phyloP scores from a whole-genome alignment of 352 stramenopile genomes.

The Elongisporangium prolatum region DNA sequence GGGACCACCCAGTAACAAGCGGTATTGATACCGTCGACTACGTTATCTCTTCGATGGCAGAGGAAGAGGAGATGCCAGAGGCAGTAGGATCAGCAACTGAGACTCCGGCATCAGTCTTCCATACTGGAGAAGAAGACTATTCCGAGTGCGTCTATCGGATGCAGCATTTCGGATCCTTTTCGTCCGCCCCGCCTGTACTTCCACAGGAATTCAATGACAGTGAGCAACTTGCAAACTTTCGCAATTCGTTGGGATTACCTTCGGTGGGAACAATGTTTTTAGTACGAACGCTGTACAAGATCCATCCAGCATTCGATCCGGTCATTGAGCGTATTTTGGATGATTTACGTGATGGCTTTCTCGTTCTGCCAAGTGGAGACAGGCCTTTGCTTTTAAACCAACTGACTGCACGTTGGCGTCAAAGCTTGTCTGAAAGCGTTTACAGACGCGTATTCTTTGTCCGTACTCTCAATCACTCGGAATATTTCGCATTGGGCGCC shows the following conservation, averaged over 20 bases:
- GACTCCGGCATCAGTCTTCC: not conserved
- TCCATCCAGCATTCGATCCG: constrained; percentile 56
- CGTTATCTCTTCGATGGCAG: constrained; percentile 49
- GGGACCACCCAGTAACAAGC: constrained; percentile 56
- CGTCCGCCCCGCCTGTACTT: constrained; percentile 13
- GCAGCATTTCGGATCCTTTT: constrained; percentile 47
- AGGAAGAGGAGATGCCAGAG: constrained; percentile 11
- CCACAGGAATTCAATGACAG: not conserved
- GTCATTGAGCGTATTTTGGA: constrained; percentile 36
- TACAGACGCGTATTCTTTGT: constrained; percentile 44
- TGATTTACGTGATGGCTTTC: constrained; percentile 15
- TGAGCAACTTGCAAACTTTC: constrained; percentile 2
- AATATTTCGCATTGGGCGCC: constrained; percentile 38
- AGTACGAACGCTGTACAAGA: constrained; percentile 66
- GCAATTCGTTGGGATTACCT: constrained; percentile 12
- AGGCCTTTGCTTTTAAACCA: constrained; percentile 21
- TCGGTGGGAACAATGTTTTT: constrained; percentile 30
- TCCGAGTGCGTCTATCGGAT: constrained; percentile 56
- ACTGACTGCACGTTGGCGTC: constrained; percentile 23
- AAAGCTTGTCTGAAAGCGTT: constrained; percentile 8
- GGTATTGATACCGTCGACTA: constrained; percentile 55
- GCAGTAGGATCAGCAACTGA: not conserved
- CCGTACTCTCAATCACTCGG: constrained; percentile 19
- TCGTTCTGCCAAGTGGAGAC: constrained; percentile 30
- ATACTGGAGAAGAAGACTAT: constrained; percentile 22